Conservation (phyloP, 2,329 filamentous ascomycete genomes). For the Fusarium sp. region DNA sequence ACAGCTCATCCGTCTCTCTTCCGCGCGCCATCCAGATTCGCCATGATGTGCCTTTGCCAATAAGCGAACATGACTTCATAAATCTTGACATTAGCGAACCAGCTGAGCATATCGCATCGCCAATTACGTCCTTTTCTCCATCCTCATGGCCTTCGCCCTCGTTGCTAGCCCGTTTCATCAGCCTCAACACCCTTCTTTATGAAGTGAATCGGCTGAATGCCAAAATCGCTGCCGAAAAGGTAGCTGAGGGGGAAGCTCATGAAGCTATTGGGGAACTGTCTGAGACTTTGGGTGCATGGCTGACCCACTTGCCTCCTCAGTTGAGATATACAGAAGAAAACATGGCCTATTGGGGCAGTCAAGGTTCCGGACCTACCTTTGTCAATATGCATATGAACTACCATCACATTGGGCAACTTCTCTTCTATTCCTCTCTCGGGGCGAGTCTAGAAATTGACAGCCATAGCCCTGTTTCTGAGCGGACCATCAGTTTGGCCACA, state of each 20-base stretch:
- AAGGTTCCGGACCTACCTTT: not conserved
- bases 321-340: not conserved
- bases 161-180: not conserved
- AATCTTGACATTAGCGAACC: not conserved
- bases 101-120: not conserved
- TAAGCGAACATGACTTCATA: not conserved
- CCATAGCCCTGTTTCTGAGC: not conserved
- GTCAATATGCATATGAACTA: not conserved
- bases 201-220: not conserved
- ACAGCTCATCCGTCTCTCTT: conserved; percentile 6
- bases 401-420: not conserved
- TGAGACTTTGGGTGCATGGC: not conserved
- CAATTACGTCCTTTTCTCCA: not conserved
- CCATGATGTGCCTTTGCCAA: not conserved
- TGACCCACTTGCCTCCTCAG: not conserved
- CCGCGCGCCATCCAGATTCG: conserved; percentile 3
- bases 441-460: not conserved
- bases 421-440: not conserved
- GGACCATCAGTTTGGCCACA: not conserved
- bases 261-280: not conserved
- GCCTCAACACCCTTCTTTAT: not conserved
- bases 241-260: not conserved
- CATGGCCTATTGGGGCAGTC: not conserved
- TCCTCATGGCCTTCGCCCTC: not conserved
- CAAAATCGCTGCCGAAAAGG: not conserved